Conservation (phyloP, 2,329 filamentous ascomycete genomes). For the Aureobasidium musti region DNA sequence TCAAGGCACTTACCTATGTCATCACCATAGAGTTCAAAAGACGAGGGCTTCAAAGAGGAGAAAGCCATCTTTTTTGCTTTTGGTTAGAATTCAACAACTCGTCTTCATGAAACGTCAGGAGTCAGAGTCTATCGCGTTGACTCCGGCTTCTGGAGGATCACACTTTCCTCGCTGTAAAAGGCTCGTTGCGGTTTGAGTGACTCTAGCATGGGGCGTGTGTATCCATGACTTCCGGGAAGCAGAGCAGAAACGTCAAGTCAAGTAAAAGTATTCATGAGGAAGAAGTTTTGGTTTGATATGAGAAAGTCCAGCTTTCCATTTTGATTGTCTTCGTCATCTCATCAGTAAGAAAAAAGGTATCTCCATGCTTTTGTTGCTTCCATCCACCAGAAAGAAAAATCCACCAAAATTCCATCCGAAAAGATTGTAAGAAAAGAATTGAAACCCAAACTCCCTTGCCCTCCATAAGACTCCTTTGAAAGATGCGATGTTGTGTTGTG, state of each 20-base stretch:
- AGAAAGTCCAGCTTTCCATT: neutral
- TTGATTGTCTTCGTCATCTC: neutral
- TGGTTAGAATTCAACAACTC: neutral
- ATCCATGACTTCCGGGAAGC: neutral
- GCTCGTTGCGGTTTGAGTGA: too few species aligned
- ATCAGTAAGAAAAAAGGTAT: slow-evolving; percentile 2
- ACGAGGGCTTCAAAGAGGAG: neutral
- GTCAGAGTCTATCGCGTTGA: neutral
- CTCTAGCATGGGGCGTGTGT: too few species aligned
- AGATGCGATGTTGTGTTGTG: neutral
- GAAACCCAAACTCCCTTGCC: neutral
- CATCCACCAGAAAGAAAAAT: neutral
- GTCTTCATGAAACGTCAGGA: neutral
- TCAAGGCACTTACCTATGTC: neutral
- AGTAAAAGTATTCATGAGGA: neutral
- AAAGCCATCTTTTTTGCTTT: neutral
- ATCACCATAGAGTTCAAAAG: neutral
- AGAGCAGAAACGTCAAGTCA: neutral
- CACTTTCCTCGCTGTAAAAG: too few species aligned
- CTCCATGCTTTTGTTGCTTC: slow-evolving; percentile 1
- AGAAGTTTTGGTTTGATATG: neutral
- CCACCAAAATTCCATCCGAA: neutral
- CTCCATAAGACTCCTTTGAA: neutral
- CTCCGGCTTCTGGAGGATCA: neutral
- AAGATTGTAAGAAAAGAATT: neutral